Percentiles rank a stretch among this genome's conserved stretches.
Evolutionary conservation across 1,139 yeast genomes (phyloP).

Genomic region (Yamadazyma dendronema): DNA sequence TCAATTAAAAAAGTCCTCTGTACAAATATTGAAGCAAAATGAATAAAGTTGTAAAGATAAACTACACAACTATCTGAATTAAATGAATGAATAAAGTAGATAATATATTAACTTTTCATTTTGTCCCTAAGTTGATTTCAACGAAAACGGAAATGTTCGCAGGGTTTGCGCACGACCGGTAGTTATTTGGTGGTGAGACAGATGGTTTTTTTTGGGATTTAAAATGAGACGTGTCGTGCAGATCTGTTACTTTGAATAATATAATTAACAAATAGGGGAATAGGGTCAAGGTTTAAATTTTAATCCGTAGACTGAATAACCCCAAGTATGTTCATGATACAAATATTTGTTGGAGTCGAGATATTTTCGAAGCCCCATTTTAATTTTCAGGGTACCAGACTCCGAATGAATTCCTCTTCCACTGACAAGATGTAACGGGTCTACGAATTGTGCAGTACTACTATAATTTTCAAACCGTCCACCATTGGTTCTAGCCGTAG

Average conservation of each 20-base stretch:
- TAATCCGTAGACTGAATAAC: slow-evolving; percentile 43
- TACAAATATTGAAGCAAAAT: too few relatives aligned
- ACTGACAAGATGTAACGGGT: slow-evolving; percentile 45
- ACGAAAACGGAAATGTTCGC: slow-evolving; percentile 4
- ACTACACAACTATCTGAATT: too few relatives aligned
- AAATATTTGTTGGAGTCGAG: slow-evolving; percentile 33
- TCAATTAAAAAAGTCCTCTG: too few relatives aligned
- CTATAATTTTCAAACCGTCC: slow-evolving; percentile 35
- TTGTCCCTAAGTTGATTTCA: slow-evolving; percentile 4
- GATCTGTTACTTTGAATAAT: too few relatives aligned
- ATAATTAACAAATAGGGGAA: neutral
- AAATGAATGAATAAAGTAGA: slow-evolving; percentile 1
- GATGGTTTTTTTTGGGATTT: too few relatives aligned
- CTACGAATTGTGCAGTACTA: slow-evolving; percentile 29
- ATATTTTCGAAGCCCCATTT: slow-evolving; percentile 33
- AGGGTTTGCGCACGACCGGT: slow-evolving; percentile 2
- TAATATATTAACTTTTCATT: slow-evolving; percentile 1
- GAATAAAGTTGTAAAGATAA: too few relatives aligned
- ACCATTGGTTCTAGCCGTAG: slow-evolving; percentile 33
- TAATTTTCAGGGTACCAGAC: slow-evolving; percentile 49
- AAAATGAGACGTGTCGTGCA: slow-evolving; percentile 1
- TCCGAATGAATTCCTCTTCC: slow-evolving; percentile 66
- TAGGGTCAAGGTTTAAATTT: too few relatives aligned
- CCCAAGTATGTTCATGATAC: slow-evolving; percentile 45
- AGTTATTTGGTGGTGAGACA: neutral